Conservation (phyloP, 345 rosid species). For the Clausena lansium region DNA sequence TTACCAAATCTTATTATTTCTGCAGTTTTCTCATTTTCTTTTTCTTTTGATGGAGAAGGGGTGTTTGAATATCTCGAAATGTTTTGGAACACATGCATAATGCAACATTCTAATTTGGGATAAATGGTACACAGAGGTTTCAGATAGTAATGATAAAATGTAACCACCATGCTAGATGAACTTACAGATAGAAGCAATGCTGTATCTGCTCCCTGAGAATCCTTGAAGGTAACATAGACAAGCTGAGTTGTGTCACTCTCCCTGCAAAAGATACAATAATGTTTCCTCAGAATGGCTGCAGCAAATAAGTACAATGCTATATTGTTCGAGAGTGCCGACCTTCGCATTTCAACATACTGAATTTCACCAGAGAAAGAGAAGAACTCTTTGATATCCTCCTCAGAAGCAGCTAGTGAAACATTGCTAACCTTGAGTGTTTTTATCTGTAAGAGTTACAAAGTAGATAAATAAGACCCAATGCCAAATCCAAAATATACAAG, state of each 20-base stretch:
- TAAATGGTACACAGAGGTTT: background rate
- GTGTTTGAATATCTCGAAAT: background rate
- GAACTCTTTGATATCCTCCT: constrained; percentile 43
- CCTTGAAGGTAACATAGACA: constrained; percentile 46
- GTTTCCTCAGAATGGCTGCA: background rate
- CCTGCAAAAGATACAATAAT: constrained; percentile 19
- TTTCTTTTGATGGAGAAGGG: background rate
- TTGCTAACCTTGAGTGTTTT: constrained; percentile 50
- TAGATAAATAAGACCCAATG: background rate
- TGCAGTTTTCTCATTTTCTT: no score
- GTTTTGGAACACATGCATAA: background rate
- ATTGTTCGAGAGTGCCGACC: constrained; percentile 20
- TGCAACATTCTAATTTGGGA: background rate
- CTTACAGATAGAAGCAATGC: constrained; percentile 54
- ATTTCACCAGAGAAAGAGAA: constrained; percentile 53
- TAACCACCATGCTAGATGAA: background rate
- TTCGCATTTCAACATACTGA: constrained; percentile 44
- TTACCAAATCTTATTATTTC: background rate
- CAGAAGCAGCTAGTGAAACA: constrained; percentile 36
- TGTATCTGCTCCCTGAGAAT: constrained; percentile 44
- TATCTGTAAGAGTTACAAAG: constrained; percentile 28
- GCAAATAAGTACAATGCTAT: background rate
- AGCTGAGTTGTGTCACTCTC: constrained; percentile 38
- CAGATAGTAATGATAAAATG: background rate
- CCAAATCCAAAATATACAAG: background rate